phyloP scores from a whole-genome alignment of 129 eudicot species.

The Chrysanthemum makinoi region DNA sequence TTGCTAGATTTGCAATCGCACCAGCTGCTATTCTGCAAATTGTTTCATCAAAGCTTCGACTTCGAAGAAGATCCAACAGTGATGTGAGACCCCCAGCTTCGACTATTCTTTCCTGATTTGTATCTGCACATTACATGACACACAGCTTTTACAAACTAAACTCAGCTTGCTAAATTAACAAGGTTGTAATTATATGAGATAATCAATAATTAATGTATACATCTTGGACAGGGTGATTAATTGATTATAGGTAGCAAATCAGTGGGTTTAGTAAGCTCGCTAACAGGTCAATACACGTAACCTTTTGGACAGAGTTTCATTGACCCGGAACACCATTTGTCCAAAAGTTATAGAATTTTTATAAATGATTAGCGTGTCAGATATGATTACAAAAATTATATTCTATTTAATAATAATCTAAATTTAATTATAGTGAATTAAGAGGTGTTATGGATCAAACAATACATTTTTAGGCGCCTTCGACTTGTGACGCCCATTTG shows the following conservation, averaged over 20 bases:
- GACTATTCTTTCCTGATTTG: constrained; percentile 83
- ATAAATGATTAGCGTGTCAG: neutral
- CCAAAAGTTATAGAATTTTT: no score
- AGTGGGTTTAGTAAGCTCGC: neutral
- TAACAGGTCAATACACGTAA: neutral
- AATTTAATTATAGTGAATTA: neutral
- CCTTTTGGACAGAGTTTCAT: neutral
- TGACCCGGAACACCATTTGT: neutral
- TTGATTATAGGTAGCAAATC: neutral
- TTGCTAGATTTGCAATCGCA: constrained; percentile 95
- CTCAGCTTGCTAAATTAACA: neutral
- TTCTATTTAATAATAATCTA: neutral
- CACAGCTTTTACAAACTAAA: constrained; percentile 1
- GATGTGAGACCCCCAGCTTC: constrained; percentile 95
- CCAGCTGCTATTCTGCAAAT: constrained; percentile 94
- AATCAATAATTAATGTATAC: neutral
- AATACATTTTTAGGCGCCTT: neutral
- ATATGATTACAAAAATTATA: neutral
- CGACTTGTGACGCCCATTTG: neutral
- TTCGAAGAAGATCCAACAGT: constrained; percentile 76
- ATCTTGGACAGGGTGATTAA: neutral
- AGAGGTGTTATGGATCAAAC: neutral
- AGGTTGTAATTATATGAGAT: neutral
- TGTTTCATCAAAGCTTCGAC: constrained; percentile 77
- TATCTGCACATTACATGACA: constrained; percentile 47